phyloP scores from a whole-genome alignment of 345 rosid species.

The Linum lewisii region DNA sequence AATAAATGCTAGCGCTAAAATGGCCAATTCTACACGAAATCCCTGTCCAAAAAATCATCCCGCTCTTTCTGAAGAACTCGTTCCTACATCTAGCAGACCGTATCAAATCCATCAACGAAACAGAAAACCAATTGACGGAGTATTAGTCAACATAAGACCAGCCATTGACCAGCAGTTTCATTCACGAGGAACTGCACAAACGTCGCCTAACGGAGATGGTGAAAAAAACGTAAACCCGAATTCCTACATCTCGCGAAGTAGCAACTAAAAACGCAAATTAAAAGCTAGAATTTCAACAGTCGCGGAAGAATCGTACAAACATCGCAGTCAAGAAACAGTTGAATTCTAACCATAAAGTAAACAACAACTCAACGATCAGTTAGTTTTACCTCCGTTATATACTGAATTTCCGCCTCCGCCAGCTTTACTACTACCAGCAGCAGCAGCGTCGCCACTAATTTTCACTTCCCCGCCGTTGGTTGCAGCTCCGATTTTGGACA shows the following conservation, averaged over 20 bases:
- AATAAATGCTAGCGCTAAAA: background rate
- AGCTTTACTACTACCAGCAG: constrained; percentile 6
- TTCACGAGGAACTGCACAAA: background rate
- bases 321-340: background rate
- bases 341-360: background rate
- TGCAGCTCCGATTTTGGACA: constrained; percentile 29
- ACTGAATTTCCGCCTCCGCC: constrained; percentile 9
- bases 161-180: background rate
- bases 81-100: background rate
- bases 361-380: background rate
- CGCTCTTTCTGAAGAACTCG: background rate
- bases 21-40: background rate
- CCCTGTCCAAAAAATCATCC: background rate
- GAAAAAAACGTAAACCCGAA: too few species aligned
- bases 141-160: too few species aligned
- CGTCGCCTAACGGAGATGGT: background rate
- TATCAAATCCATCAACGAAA: background rate
- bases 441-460: constrained; percentile 18
- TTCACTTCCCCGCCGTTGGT: constrained; percentile 23
- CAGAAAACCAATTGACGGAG: background rate
- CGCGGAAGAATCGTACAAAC: background rate
- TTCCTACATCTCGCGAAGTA: background rate
- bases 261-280: background rate
- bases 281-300: too few species aligned
- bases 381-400: constrained; percentile 19